Evolutionary conservation across 805 yeast genomes (phyloP), one percentile per base, ranked within the genome.

Genomic region (Wickerhamiella qilinensis): DNA sequence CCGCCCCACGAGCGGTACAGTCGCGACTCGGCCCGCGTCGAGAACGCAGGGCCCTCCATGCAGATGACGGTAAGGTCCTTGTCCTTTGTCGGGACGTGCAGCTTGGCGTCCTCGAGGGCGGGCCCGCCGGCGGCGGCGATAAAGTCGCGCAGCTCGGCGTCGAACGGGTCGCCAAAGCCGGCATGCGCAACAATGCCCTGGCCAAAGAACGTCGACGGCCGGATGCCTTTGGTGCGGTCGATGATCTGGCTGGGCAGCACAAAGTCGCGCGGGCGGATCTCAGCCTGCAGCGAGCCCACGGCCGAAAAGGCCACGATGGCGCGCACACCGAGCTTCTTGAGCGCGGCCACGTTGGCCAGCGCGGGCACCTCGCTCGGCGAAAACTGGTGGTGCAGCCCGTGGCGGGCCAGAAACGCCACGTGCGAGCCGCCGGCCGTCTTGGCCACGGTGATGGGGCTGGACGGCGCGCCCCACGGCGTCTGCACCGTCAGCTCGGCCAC

Each of bases 31-130:
- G 98, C 97, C 47, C 99, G 71, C 12, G 98, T 91, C 29, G 93
- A 77, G 60, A 91, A 91, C 36, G 91, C 94, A 3, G 99, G 99
- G 32, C 99, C 99, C 62, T 88, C 99, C 99, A 91, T 91, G 59
- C 98, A 91, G 45, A 91, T 70, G 30, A 91, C 73, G 5, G 93
- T 80, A 42, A 81, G 62, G 52, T 88, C 96, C 41, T 72, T 75
- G 48, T 74, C 77, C 6, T 40, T 33, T 37, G 83, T 63, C 39
- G 57, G 62, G 38, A 83, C 65, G 61, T 80, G 93, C 59, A 86
- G 61, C 34, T 58, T 59, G 57, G 73, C 59, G 36, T 69, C 71
- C 20, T 36, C 42, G 19, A 50, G 39, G 4, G 38, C 43, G 19
- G 30, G 30, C n/a, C 19, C 21, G 17, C 46, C 33, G 30, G 39